Percentiles rank a stretch among this genome's conserved stretches.
These are phyloP conservation scores for Chaetomiaceae sp. DNA, from an alignment of 2,329 filamentous ascomycete species.

Conservation along the genomic window DNA sequence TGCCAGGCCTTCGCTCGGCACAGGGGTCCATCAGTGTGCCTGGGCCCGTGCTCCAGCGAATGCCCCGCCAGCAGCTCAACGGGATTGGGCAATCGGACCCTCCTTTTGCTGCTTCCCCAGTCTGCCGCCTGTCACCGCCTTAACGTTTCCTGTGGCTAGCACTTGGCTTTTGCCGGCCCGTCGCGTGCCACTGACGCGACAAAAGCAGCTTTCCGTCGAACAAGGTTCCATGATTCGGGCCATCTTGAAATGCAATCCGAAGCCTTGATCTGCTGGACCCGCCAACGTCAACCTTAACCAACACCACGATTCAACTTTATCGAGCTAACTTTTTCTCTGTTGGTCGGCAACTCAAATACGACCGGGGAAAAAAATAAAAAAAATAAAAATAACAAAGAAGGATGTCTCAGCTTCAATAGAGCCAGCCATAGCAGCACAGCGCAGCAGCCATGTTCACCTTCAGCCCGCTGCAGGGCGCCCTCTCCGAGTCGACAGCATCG, in stretches of 20 bases:
- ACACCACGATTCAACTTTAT: no score
- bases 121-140: slow-evolving; percentile 23
- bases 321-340: no score
- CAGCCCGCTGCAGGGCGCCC: slow-evolving; percentile 84
- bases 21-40: slow-evolving; percentile 6
- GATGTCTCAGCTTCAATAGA: slow-evolving; percentile 12
- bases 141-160: not conserved
- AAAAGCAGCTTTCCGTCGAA: no score
- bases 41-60: not conserved
- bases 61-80: no score
- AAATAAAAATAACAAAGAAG: no score
- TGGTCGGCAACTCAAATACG: no score
- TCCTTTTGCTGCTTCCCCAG: no score
- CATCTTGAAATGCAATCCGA: not conserved
- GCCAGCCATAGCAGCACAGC: not conserved
- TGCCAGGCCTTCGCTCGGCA: slow-evolving; percentile 1
- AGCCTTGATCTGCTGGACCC: not conserved
- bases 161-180: slow-evolving; percentile 6
- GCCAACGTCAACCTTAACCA: not conserved
- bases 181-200: slow-evolving; percentile 13
- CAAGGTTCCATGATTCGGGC: no score
- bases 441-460: slow-evolving; percentile 81
- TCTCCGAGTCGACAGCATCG: slow-evolving; percentile 78
- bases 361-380: no score
- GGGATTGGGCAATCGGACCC: not conserved